phyloP scores from a whole-genome alignment of 441 rosid species.

The Adansonia grandidieri region DNA sequence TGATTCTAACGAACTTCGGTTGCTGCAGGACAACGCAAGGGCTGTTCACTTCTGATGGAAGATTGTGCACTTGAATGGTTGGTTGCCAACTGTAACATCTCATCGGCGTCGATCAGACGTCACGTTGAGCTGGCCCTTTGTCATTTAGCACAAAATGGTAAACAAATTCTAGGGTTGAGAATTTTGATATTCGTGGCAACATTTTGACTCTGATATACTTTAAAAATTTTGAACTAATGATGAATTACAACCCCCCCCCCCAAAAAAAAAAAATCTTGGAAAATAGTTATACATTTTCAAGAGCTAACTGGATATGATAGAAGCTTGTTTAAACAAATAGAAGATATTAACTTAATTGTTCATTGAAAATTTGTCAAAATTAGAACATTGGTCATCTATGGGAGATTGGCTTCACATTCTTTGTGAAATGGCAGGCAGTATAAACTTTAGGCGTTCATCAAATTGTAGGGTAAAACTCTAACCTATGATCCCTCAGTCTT shows the following conservation, averaged over 20 bases:
- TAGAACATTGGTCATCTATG: not conserved
- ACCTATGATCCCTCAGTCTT: not conserved
- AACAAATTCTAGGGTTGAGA: slow-evolving; percentile 16
- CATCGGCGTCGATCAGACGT: slow-evolving; percentile 72
- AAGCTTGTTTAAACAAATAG: not conserved
- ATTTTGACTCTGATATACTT: not conserved
- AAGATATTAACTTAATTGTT: not conserved
- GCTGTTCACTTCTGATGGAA: slow-evolving; percentile 76
- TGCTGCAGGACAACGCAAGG: slow-evolving; percentile 71
- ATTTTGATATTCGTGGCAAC: not conserved
- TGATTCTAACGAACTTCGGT: slow-evolving; percentile 16
- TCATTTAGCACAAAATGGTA: slow-evolving; percentile 96
- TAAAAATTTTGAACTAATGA: not conserved
- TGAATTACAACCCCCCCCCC: not conserved
- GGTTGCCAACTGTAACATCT: slow-evolving; percentile 55
- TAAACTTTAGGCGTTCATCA: not conserved
- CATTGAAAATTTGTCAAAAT: not conserved
- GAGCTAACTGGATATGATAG: not conserved
- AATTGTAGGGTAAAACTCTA: not conserved
- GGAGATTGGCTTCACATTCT: not conserved
- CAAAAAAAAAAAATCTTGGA: not conserved
- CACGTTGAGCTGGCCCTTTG: slow-evolving; percentile 92
- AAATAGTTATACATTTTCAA: not conserved
- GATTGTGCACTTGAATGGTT: slow-evolving; percentile 81
- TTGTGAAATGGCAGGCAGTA: not conserved